Evolutionary conservation across 2,329 filamentous ascomycete genomes (phyloP).

Genomic region (Diplodia corticola): DNA sequence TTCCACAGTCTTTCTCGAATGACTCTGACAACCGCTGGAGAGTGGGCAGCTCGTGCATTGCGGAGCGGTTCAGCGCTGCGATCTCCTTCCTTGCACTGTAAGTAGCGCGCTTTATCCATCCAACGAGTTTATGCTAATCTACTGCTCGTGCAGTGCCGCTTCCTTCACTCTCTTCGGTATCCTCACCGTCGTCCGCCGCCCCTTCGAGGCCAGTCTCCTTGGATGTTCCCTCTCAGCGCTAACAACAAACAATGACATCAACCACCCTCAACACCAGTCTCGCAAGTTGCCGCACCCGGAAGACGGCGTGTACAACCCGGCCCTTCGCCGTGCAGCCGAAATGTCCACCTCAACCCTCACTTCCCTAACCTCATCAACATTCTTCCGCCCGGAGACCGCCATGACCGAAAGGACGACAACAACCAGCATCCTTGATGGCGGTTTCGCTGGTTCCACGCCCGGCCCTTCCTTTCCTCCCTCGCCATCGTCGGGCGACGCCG

Average conservation of each 20-base stretch:
- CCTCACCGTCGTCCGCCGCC: slow-evolving; percentile 36
- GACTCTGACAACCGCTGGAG: slow-evolving; percentile 31
- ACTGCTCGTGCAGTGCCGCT: slow-evolving; percentile 29
- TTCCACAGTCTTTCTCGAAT: slow-evolving; percentile 26
- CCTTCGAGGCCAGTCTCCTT: slow-evolving; percentile 41
- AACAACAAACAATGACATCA: slow-evolving; percentile 25
- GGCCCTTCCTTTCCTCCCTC: slow-evolving; percentile 17
- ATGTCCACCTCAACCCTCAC: not conserved
- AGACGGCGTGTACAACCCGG: slow-evolving; percentile 25
- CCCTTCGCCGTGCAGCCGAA: not conserved
- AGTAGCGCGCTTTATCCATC: slow-evolving; percentile 18
- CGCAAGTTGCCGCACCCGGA: slow-evolving; percentile 30
- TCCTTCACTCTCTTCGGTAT: slow-evolving; percentile 37
- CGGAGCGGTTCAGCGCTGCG: slow-evolving; percentile 34
- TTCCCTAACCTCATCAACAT: not conserved
- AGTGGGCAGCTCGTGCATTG: slow-evolving; percentile 34
- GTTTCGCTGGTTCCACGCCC: not conserved
- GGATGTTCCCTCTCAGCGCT: slow-evolving; percentile 23
- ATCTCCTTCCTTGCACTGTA: slow-evolving; percentile 39
- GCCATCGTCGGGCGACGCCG: not conserved
- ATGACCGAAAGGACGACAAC: not conserved
- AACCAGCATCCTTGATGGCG: not conserved
- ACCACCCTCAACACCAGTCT: slow-evolving; percentile 25
- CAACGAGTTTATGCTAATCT: not conserved
- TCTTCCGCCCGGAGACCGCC: not conserved